Evolutionary conservation across 495 filamentous ascomycete species (phyloP), one percentile per base, ranked within the genome.

Genomic region (Neurospora sp.): DNA sequence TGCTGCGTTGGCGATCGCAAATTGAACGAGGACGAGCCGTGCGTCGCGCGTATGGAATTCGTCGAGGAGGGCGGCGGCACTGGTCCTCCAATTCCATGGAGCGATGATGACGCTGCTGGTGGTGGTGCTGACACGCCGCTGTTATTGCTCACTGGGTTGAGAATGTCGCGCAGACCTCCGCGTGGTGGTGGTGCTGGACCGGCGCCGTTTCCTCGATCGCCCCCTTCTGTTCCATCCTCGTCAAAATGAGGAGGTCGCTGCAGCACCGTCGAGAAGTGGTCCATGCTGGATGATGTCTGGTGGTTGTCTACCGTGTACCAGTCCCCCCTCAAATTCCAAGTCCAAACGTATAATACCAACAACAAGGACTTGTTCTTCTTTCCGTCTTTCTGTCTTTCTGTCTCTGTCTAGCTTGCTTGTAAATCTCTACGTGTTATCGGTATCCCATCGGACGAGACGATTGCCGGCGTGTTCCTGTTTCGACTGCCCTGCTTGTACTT

Each of bases 201-300:
- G 12, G 23, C 54, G 54, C 54, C 76, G 78, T 39, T 83, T 77
- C 59, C 77, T 72, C 70, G 75, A 69, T 23, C 71, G 74, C 31
- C 75, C 74, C 69, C 75, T 79, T 44, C 81, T 78, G 72, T 79
- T 82, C 79, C 76, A 69, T 84, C 82, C 76, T 79, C 80, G 76
- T 82, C 79, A 69, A 82, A 81, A 76, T 81, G 79, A 73, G 81
- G 76, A 69, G 82, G 78, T 31, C 81, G 81, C 76, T 84, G 83
- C 78, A 86, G 79, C 76, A 85, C 82, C 16, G 81, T 85, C 76
- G 85, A 84, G 77, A 85, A 86, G 69, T 80, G 79, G 72, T 84
- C 83, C 82, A 84, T 84, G 54, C 27, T 35, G 54, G 54, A 12
- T 27, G 27, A 7, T 35, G 48, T 41, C 54, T 35, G 8, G 35